phyloP scores from a whole-genome alignment of 495 filamentous ascomycete genomes.

The Aspergillus affinis region DNA sequence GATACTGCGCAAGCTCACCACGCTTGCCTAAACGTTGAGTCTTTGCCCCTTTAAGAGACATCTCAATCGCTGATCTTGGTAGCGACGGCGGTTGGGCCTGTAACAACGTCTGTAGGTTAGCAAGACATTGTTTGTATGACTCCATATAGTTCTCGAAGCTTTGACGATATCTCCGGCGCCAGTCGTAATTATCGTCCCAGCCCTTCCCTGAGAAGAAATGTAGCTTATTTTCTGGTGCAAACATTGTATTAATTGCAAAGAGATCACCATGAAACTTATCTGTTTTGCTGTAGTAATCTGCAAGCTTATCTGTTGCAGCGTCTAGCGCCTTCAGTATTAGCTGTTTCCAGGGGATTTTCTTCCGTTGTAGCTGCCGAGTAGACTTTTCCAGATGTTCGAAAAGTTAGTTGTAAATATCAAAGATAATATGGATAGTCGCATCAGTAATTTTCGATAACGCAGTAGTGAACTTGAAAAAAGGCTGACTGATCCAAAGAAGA shows the following conservation, averaged over 20 bases:
- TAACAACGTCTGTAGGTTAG: neutral
- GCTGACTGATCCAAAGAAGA: conserved; percentile 11
- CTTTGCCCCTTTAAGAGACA: neutral
- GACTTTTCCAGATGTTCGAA: conserved; percentile 8
- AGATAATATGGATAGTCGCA: conserved; percentile 15
- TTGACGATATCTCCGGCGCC: conserved; percentile 5
- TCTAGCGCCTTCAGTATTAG: conserved; percentile 13
- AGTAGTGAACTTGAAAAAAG: conserved; percentile 15
- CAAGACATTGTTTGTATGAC: conserved; percentile 4
- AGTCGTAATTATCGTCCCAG: conserved; percentile 14
- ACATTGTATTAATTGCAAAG: conserved; percentile 16
- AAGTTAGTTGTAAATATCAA: conserved; percentile 10
- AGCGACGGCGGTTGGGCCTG: neutral
- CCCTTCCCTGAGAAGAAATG: conserved; percentile 18
- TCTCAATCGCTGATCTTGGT: neutral
- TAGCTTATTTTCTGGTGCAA: conserved; percentile 18
- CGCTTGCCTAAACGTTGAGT: conserved; percentile 1
- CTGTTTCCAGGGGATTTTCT: conserved; percentile 15
- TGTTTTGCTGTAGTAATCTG: conserved; percentile 14
- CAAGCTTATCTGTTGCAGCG: conserved; percentile 13
- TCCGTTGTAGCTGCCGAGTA: conserved; percentile 10
- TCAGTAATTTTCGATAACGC: conserved; percentile 14
- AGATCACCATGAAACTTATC: conserved; percentile 13
- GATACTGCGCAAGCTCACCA: conserved; percentile 6
- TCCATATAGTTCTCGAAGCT: conserved; percentile 11